phyloP scores from a whole-genome alignment of 192 early-diverging fungal genomes.

The Umbelopsis isabellina region DNA sequence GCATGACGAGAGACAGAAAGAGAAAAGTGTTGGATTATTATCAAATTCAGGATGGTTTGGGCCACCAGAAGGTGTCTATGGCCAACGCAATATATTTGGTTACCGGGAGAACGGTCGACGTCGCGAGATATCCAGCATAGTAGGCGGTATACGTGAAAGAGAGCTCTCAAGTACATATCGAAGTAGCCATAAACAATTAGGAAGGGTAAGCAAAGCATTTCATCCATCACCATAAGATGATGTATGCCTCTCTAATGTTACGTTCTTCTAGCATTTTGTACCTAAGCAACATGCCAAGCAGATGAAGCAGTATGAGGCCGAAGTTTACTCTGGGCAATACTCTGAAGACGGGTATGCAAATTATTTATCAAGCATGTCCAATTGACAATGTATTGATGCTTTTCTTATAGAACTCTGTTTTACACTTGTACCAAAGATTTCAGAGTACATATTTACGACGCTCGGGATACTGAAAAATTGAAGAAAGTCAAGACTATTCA shows the following conservation, averaged over 20 bases:
- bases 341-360: conserved; percentile 48
- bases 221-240: background rate
- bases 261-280: conserved; percentile 31
- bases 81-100: background rate
- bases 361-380: background rate
- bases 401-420: conserved; percentile 48
- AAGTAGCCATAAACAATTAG: background rate
- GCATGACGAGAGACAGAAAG: background rate
- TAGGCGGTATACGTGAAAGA: background rate
- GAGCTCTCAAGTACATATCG: background rate
- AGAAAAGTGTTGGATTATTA: background rate
- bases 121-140: background rate
- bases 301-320: conserved; percentile 34
- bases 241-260: background rate
- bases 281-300: conserved; percentile 43
- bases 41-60: conserved; percentile 8
- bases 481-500: conserved; percentile 42
- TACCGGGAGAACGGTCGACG: background rate
- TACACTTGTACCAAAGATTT: conserved; percentile 64
- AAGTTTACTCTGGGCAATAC: conserved; percentile 60
- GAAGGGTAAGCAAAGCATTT: conserved; percentile 3
- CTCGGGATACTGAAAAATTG: conserved; percentile 46
- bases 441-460: conserved; percentile 60
- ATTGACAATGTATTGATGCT: background rate
- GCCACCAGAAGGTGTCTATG: conserved; percentile 1